Conservation (phyloP, 805 yeast species). For the Yarrowia sp. region DNA sequence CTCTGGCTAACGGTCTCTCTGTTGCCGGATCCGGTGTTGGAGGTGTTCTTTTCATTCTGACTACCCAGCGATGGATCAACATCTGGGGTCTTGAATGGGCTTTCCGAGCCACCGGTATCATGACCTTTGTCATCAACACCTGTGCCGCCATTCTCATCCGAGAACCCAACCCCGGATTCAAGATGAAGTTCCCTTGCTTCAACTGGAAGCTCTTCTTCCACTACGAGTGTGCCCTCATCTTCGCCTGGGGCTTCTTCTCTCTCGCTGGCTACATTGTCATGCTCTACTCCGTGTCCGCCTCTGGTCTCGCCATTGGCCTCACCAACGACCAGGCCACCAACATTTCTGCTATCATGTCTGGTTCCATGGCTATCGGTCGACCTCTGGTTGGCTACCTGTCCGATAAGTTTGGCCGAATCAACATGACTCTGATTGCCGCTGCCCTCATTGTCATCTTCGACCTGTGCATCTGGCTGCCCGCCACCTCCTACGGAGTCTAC, state of each 20-base stretch:
- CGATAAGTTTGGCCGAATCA: constrained; percentile 48
- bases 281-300: constrained; percentile 36
- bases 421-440: constrained; percentile 38
- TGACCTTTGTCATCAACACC: constrained; percentile 18
- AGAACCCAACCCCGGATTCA: constrained; percentile 24
- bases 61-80: constrained; percentile 40
- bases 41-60: constrained; percentile 41
- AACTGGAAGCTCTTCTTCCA: constrained; percentile 24
- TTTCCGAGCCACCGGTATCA: constrained; percentile 45
- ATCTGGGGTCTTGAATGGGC: constrained; percentile 55
- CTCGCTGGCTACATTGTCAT: constrained; percentile 19
- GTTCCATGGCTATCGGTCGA: constrained; percentile 46
- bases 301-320: constrained; percentile 32
- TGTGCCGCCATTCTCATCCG: constrained; percentile 11
- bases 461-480: constrained; percentile 29
- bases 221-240: constrained; percentile 21
- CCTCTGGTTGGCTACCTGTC: constrained; percentile 47
- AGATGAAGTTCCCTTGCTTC: constrained; percentile 21
- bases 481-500: constrained; percentile 27
- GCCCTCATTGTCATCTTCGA: constrained; percentile 37
- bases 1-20: constrained; percentile 49
- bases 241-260: constrained; percentile 23
- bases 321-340: constrained; percentile 30
- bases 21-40: constrained; percentile 52
- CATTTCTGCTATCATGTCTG: constrained; percentile 37